Conservation (phyloP, 305 asterid species). For the Ajuga reptans region DNA sequence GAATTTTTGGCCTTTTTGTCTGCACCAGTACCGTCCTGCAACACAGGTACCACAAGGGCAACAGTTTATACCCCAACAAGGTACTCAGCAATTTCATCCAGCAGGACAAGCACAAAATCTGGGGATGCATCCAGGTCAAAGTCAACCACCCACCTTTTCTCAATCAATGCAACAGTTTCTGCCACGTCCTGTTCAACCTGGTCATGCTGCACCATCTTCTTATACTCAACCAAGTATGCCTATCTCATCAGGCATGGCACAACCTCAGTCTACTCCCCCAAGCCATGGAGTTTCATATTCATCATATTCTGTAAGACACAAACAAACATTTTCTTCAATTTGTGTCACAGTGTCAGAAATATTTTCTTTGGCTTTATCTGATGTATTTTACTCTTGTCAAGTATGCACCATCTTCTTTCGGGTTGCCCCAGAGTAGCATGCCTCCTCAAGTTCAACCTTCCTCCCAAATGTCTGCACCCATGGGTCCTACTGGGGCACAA, state of each 20-base stretch:
- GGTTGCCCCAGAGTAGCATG: conserved; percentile 46
- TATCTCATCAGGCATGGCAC: conserved; percentile 41
- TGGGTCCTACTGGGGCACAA: conserved; percentile 46
- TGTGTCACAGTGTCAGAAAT: not conserved
- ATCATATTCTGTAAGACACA: conserved; percentile 53
- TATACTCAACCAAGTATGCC: conserved; percentile 55
- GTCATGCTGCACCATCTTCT: conserved; percentile 44
- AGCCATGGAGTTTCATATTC: conserved; percentile 52
- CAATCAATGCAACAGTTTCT: conserved; percentile 67
- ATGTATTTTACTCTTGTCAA: conserved; percentile 26
- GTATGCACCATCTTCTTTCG: conserved; percentile 59
- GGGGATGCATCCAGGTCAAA: conserved; percentile 58
- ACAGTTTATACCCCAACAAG: conserved; percentile 44
- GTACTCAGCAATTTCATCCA: conserved; percentile 63
- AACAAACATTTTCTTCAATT: not conserved
- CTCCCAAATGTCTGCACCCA: conserved; percentile 54
- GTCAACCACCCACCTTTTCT: conserved; percentile 57
- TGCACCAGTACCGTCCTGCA: conserved; percentile 58
- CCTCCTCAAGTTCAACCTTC: conserved; percentile 57
- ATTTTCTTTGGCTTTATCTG: conserved; percentile 9
- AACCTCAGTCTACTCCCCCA: conserved; percentile 43
- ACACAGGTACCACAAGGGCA: conserved; percentile 56
- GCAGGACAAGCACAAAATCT: conserved; percentile 49
- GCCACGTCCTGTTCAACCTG: conserved; percentile 49
- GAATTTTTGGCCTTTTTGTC: conserved; percentile 21